Conservation (phyloP, 805 yeast genomes). For the Spathaspora passalidarum region DNA sequence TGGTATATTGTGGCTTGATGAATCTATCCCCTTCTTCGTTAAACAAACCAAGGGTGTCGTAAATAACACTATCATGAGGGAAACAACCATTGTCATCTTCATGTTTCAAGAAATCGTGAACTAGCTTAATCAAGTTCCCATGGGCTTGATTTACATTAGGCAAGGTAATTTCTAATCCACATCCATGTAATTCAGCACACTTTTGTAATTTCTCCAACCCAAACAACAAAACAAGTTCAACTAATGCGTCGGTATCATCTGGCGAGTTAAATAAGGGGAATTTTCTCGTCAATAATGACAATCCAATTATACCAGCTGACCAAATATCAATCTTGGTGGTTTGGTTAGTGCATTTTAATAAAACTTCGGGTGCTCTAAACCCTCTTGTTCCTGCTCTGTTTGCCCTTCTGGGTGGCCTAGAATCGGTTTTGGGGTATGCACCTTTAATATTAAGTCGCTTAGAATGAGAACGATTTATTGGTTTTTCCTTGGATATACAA, state of each 20-base stretch:
- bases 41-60: conserved; percentile 55
- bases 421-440: conserved; percentile 82
- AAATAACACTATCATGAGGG: conserved; percentile 69
- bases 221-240: conserved; percentile 78
- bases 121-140: conserved; percentile 32
- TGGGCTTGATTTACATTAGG: conserved; percentile 15
- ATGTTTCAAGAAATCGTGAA: conserved; percentile 23
- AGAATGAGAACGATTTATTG: conserved; percentile 12
- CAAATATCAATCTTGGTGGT: conserved; percentile 81
- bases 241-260: conserved; percentile 88
- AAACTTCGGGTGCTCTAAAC: conserved; percentile 90
- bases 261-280: conserved; percentile 93
- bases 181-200: conserved; percentile 83
- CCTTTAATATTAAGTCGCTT: conserved; percentile 35
- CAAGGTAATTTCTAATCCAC: conserved; percentile 63
- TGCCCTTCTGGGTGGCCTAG: conserved; percentile 85
- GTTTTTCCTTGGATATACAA: conserved; percentile 38
- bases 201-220: conserved; percentile 71
- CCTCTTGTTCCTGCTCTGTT: conserved; percentile 97
- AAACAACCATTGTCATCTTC: conserved; percentile 59
- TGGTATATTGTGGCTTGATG: conserved; percentile 18
- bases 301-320: conserved; percentile 87
- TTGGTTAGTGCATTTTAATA: conserved; percentile 83
- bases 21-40: conserved; percentile 38
- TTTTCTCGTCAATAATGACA: conserved; percentile 72